Base-by-base conservation (phyloP, 371 early-diverging fungal genomes). In the Lichtheimia ornata region DNA sequence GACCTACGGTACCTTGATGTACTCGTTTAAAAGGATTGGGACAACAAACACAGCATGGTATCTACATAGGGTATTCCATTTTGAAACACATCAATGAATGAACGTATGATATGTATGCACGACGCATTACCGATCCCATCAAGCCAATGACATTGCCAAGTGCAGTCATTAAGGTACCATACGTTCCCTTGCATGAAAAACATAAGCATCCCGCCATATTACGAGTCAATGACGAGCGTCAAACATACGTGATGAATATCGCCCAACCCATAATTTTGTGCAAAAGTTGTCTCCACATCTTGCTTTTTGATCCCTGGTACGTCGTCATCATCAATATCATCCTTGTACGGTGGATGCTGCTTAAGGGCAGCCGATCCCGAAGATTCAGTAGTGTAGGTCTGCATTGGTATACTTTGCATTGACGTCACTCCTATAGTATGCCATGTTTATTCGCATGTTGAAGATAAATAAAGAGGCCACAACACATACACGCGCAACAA, bases 21-120 rank as follows among this genome's bases (percentile, higher is more conserved):
- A 94, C 80, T 25, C 76, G 71, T 59, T 87, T 87, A 66, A 81
- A 94, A 22, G 95, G 95, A 63, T 91, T 92, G 1, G 91, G 89
- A 63, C 81, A 94, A 68, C 88, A 92, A 60, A 72, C 6, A 45
- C 69, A 58, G 58, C 79, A 79, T 25, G 79, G 79, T 50, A 79
- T 59, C 73, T 73, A 62, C 18, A n/a, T 14, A 11, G 4, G 22
- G 2, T 18, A 13, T 11, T 44, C 18, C 4, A 44, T 44, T 44
- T 27, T 27, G n/a, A 27, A 3, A 27, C 5, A 28, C 0, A 28
- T 28, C 28, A 28, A 28, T 28, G 28, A 4, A 28, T 1, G 5
- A 28, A 28, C 28, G 7, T 28, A 7, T 28, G 4, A 28, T 7
- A 28, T 28, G 40, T 28, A 50, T 52, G 42, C 25, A 40, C 22